Conservation (phyloP, 768 basidiomycete genomes). For the Mycena galopus region DNA sequence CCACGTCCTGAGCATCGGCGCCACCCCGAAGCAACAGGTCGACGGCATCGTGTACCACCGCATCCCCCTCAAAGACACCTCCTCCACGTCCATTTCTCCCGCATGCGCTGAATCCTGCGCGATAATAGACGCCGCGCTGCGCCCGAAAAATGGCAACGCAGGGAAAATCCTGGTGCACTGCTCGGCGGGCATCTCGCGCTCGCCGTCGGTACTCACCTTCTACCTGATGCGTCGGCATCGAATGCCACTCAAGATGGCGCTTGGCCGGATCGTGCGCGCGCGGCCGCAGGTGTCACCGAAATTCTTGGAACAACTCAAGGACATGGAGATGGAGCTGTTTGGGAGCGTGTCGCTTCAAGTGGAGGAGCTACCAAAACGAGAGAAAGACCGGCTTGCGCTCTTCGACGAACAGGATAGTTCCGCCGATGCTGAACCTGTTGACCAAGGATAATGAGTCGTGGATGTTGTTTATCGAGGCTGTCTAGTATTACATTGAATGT, state of each 20-base stretch:
- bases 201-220: slow-evolving; percentile 55
- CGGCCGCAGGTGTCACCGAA: slow-evolving; percentile 58
- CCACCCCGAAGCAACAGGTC: slow-evolving; percentile 45
- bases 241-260: slow-evolving; percentile 54
- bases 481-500: slow-evolving; percentile 29
- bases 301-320: slow-evolving; percentile 58
- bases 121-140: slow-evolving; percentile 47
- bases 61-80: slow-evolving; percentile 53
- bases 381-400: slow-evolving; percentile 49
- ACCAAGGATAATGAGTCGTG: not conserved
- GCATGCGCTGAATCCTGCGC: slow-evolving; percentile 43
- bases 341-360: slow-evolving; percentile 49
- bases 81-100: slow-evolving; percentile 44
- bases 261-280: slow-evolving; percentile 49
- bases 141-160: slow-evolving; percentile 36
- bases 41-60: slow-evolving; percentile 53
- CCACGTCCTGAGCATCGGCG: slow-evolving; percentile 57
- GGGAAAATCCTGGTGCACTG: slow-evolving; percentile 60
- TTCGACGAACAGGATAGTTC: slow-evolving; percentile 33
- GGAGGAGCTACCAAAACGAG: slow-evolving; percentile 51
- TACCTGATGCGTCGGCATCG: slow-evolving; percentile 54
- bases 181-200: slow-evolving; percentile 60
- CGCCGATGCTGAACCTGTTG: not conserved
- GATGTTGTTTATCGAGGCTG: not conserved
- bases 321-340: slow-evolving; percentile 45